phyloP scores from a whole-genome alignment of 2,329 filamentous ascomycete genomes.

The Cordyceps pruinosa region DNA sequence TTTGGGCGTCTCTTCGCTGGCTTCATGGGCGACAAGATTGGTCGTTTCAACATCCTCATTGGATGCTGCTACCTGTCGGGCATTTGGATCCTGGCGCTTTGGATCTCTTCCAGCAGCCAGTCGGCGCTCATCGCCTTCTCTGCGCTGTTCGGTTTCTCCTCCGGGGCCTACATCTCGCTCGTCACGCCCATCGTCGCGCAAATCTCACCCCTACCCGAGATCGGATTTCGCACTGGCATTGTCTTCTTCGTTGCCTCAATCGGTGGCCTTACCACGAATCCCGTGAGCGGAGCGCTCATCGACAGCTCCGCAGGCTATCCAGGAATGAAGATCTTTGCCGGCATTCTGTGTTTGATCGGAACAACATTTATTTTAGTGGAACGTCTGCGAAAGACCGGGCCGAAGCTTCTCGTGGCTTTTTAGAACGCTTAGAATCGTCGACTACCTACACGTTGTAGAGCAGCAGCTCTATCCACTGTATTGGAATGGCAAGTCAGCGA shows the following conservation, averaged over 20 bases:
- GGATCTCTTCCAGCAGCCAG: constrained; percentile 25
- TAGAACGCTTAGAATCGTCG: background rate
- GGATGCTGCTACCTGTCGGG: constrained; percentile 34
- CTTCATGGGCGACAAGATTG: constrained; percentile 20
- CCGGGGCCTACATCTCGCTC: constrained; percentile 27
- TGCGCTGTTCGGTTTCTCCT: constrained; percentile 29
- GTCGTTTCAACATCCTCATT: constrained; percentile 29
- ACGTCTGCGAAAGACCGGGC: constrained; percentile 22
- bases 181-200: constrained; percentile 32
- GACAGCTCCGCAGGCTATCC: constrained; percentile 23
- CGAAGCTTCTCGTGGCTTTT: constrained; percentile 16
- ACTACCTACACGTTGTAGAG: no score
- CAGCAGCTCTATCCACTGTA: background rate
- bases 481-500: background rate
- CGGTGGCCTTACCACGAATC: constrained; percentile 49
- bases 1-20: constrained; percentile 20
- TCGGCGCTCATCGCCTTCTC: constrained; percentile 24
- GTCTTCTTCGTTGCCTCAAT: constrained; percentile 48
- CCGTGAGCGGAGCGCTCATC: constrained; percentile 45
- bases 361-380: constrained; percentile 21
- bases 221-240: constrained; percentile 37
- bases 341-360: constrained; percentile 25
- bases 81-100: constrained; percentile 29
- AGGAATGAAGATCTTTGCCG: constrained; percentile 32
- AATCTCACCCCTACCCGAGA: constrained; percentile 47